These are phyloP conservation scores for Septoria linicola DNA, from an alignment of 2,329 filamentous ascomycete species.

Conservation along the genomic window DNA sequence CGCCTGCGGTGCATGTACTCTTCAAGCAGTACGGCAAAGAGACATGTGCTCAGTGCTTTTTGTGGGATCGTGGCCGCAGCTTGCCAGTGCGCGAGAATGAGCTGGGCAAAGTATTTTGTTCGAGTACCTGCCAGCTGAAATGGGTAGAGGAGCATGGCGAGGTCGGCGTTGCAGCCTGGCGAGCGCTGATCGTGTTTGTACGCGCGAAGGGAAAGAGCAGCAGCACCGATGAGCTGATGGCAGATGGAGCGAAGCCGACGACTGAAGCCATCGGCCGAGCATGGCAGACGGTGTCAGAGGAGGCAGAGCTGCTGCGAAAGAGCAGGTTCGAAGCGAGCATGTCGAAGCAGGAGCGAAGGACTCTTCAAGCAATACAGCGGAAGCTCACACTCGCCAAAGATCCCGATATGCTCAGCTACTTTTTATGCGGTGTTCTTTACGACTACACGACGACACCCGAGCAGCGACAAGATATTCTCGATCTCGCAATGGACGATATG, in stretches of 20 bases:
- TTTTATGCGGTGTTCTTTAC: constrained; percentile 43
- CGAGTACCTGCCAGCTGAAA: constrained; percentile 35
- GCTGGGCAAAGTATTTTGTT: constrained; percentile 48
- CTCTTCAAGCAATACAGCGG: constrained; percentile 13
- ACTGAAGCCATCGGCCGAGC: constrained; percentile 24
- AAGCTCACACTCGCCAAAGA: constrained; percentile 25
- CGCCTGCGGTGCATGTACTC: constrained; percentile 43
- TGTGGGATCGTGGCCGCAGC: constrained; percentile 46
- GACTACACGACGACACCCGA: constrained; percentile 33
- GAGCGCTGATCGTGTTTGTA: constrained; percentile 28
- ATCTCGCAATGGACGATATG: constrained; percentile 42
- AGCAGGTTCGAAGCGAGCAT: neutral
- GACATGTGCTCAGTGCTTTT: constrained; percentile 50
- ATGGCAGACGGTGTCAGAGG: constrained; percentile 27
- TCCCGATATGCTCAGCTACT: constrained; percentile 44
- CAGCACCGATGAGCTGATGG: constrained; percentile 13
- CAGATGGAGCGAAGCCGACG: constrained; percentile 19
- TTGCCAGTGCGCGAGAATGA: constrained; percentile 40
- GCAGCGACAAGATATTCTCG: constrained; percentile 37
- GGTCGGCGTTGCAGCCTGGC: constrained; percentile 36
- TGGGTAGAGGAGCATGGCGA: constrained; percentile 38
- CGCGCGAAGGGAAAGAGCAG: constrained; percentile 18
- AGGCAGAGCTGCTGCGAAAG: constrained; percentile 17
- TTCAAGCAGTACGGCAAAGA: constrained; percentile 50
- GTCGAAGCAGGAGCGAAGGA: constrained; percentile 20